These are phyloP conservation scores for Phoenix dactylifera DNA, from an alignment of 176 grass and related monocot genomes.

Conservation along the genomic window DNA sequence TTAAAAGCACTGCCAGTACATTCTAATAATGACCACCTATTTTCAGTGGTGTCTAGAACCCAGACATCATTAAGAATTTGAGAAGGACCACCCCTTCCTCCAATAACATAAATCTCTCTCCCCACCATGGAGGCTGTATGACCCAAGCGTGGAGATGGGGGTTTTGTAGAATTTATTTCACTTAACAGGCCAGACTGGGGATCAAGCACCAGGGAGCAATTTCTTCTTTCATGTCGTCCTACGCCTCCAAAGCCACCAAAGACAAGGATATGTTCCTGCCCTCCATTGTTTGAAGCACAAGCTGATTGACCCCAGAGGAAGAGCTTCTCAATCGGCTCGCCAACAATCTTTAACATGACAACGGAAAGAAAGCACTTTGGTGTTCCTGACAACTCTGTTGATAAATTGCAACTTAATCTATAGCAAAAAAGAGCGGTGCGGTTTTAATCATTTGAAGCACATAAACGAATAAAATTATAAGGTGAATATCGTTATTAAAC, in stretches of 20 bases:
- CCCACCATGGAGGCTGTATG: conserved; percentile 53
- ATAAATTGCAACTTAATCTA: conserved; percentile 45
- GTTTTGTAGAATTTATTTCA: conserved; percentile 33
- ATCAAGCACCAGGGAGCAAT: conserved; percentile 54
- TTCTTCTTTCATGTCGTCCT: conserved; percentile 74
- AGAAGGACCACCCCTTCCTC: conserved; percentile 74
- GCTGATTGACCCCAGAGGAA: conserved; percentile 91
- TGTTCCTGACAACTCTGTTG: conserved; percentile 21
- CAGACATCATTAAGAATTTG: conserved; percentile 88
- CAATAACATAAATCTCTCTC: conserved; percentile 62
- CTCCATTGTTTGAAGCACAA: conserved; percentile 31
- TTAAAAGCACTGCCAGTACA: conserved; percentile 51
- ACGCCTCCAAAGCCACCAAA: conserved; percentile 96
- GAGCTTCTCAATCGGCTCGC: conserved; percentile 74
- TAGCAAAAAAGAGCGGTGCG: conserved; percentile 19
- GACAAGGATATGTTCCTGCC: conserved; percentile 37
- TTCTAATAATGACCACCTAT: conserved; percentile 47
- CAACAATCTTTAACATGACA: conserved; percentile 42
- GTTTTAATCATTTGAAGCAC: conserved; percentile 18
- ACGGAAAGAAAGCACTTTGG: conserved; percentile 31
- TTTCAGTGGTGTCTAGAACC: conserved; percentile 41
- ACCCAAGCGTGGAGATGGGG: conserved; percentile 74
- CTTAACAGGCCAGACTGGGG: conserved; percentile 43
- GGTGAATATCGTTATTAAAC: no score
- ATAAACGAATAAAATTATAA: no score